A percentile compares a stretch with the other conserved stretches of the same genome.
phyloP scores from a whole-genome alignment of 2,329 filamentous ascomycete genomes.

The Trichoderma sp. region DNA sequence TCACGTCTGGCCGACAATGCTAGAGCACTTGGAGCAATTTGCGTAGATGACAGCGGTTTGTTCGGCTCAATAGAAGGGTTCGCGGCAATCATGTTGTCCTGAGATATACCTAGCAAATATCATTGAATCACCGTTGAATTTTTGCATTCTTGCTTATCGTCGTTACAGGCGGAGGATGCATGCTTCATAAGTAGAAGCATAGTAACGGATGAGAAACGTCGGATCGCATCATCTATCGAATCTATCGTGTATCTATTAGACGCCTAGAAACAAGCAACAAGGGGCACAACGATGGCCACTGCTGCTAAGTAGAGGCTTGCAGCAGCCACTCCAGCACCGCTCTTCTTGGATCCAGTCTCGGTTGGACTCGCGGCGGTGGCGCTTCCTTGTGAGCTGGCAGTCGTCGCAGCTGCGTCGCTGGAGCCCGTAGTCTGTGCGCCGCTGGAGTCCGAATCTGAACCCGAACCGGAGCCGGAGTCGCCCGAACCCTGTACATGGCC shows the following conservation, averaged over 20 bases:
- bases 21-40: not conserved
- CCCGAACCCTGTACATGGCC: not conserved
- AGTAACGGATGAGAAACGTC: too few species aligned
- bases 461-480: not conserved
- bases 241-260: slow-evolving; percentile 4
- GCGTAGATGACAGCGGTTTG: not conserved
- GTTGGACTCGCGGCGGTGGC: slow-evolving; percentile 5
- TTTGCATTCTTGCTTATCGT: too few species aligned
- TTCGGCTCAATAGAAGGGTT: too few species aligned
- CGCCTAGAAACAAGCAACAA: not conserved
- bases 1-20: slow-evolving; percentile 1
- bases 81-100: too few species aligned
- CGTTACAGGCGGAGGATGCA: too few species aligned
- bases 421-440: slow-evolving; percentile 2
- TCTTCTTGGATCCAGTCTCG: slow-evolving; percentile 15
- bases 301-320: slow-evolving; percentile 8
- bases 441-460: not conserved
- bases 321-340: not conserved
- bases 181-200: too few species aligned
- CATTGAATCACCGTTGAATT: too few species aligned
- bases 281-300: not conserved
- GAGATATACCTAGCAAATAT: too few species aligned
- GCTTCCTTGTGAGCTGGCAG: not conserved
- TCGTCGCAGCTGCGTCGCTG: not conserved
- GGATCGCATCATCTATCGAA: not conserved